Base-by-base conservation (phyloP, 208 protist species). In the Crithidia mellificae region DNA sequence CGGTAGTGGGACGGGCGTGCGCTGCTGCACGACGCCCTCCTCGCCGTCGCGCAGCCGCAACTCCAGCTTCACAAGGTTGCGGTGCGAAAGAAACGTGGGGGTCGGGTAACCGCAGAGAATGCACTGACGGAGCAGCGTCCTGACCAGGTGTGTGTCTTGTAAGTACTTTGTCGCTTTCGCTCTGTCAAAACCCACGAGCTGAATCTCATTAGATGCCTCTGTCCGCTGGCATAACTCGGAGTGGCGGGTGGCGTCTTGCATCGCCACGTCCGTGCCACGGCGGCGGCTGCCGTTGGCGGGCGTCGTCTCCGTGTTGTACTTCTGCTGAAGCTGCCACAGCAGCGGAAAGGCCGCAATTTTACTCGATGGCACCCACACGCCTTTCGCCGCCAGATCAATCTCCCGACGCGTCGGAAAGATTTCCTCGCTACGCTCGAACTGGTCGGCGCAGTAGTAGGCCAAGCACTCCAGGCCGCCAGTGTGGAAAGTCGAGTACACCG, bases 391-490 rank as follows among this genome's bases (percentile, higher is more conserved):
- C n/a, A 94, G 63, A 19, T 76, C 53, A 25, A 91, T 77, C 36
- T 91, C 80, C 5, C 67, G 57, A 27, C 44, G n/a, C 44, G 70
- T 85, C 8, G 77, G 77, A 49, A 88, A 85, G 19, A 81, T 17
- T 12, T n/a, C 24, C 24, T n/a, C 55, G 53, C 72, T 34, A 36
- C 77, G 68, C 2, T n/a, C 72, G 53, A 93, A 95, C 74, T 95
- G 90, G 51, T 95, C 87, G 0, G 85, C 83, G 72, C 90, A 95
- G 78, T 83, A 93, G 54, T 83, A 91, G 32, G 63, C 75, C 5
- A 77, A 41, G 1, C 69, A 47, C 36, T 71, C 68, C 15, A 75
- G 36, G 2, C 76, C 71, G 25, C 63, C 84, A 19, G 78, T 88
- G 50, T 88, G 87, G 65, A 68, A 62, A 46, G 24, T 68, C 30